Evolutionary conservation across 192 early-diverging fungal species (phyloP).

Genomic region (Coemansia sp.): DNA sequence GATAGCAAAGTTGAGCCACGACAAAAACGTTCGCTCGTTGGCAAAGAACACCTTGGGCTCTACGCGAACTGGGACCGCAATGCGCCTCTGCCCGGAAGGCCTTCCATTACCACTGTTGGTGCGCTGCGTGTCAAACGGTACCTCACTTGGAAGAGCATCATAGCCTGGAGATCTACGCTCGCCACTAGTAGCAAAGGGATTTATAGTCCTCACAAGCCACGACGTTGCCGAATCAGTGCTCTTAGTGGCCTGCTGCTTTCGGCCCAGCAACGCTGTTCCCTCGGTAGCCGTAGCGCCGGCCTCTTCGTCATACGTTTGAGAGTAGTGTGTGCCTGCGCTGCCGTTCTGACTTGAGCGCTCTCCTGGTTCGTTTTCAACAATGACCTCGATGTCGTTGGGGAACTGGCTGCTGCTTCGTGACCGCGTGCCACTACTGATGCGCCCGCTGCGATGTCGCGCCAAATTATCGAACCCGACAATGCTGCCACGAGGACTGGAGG

Average conservation of each 20-base stretch:
- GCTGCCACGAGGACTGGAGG: constrained; percentile 51
- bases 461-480: constrained; percentile 37
- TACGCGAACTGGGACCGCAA: constrained; percentile 72
- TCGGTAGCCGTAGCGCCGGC: constrained; percentile 19
- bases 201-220: constrained; percentile 35
- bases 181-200: constrained; percentile 27
- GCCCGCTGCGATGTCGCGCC: constrained; percentile 29
- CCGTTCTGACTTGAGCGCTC: constrained; percentile 48
- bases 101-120: constrained; percentile 20
- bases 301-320: constrained; percentile 21
- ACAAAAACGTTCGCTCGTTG: constrained; percentile 91
- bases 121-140: constrained; percentile 23
- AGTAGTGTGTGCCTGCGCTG: constrained; percentile 28
- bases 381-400: constrained; percentile 40
- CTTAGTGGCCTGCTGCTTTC: not conserved
- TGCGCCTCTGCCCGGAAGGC: constrained; percentile 56
- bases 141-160: constrained; percentile 15
- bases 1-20: constrained; percentile 87
- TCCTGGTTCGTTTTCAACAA: constrained; percentile 41
- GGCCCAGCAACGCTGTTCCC: constrained; percentile 35
- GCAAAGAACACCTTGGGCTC: constrained; percentile 96
- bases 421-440: constrained; percentile 17
- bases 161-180: constrained; percentile 6
- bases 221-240: constrained; percentile 7
- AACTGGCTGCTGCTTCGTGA: constrained; percentile 34